Evolutionary conservation across 192 early-diverging fungal genomes (phyloP), one percentile per base, ranked within the genome.

Genomic region (Backusella sp.): DNA sequence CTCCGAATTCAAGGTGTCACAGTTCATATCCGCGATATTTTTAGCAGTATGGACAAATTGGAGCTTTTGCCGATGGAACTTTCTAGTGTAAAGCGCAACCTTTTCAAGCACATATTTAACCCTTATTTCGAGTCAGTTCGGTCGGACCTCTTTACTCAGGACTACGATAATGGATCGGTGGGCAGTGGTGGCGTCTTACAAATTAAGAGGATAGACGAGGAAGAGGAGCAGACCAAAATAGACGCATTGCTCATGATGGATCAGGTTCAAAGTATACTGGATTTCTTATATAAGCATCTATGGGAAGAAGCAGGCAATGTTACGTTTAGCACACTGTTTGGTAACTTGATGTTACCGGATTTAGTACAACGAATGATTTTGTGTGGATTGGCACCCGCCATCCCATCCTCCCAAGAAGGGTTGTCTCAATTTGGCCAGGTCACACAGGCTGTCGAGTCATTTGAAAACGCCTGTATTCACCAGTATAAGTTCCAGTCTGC

Each of bases 61-160:
- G 70, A 66, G 0, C 36, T 77, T 14, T 37, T 77, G 15, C 36
- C 56, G 9, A 39, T 23, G 30, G 42, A 66, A 12, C 62, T 77
- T 70, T 67, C 42, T 4, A 9, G n/a, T 30, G 30, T 77, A 3
- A 71, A 77, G 30, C 6, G 70, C 6, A 4, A 42, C 12, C 19
- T 77, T 14, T 73, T 77, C 59, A 77, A 73, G 76, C 17, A 72
- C 34, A 77, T 77, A 23, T 59, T 77, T 37, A 26, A 42, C 9
- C 76, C 76, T 23, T 72, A 66, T 21, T 72, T 77, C 59, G 53
- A 72, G 6, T 66, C 23, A 35, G 19, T n/a, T 12, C 39, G 56
- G n/a, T 37, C 68, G 1, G 30, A 41, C 23, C 34, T 44, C 42
- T 66, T 79, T 52, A 52, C 44, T 7, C 44, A 74, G 28, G 32